A percentile compares a stretch with the other conserved stretches of the same genome.
Evolutionary conservation across 164 flowering plant species (phyloP).

Genomic region (Amborella trichopoda): DNA sequence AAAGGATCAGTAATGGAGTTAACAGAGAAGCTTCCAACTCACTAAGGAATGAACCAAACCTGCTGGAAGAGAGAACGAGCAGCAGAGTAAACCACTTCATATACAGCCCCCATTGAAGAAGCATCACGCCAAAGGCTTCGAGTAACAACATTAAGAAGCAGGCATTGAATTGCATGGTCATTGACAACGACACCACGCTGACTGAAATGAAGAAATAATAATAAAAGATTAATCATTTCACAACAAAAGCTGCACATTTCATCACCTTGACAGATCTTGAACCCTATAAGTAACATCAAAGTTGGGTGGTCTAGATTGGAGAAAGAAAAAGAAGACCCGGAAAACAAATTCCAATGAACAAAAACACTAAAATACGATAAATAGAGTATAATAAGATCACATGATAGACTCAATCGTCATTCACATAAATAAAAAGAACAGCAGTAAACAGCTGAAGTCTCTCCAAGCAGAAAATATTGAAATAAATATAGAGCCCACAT

Average conservation of each 20-base stretch:
- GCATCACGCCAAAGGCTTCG: conserved; percentile 43
- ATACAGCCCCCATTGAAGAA: conserved; percentile 9
- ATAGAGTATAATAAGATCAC: background rate
- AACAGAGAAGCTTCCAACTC: background rate
- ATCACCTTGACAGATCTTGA: no score
- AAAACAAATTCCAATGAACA: background rate
- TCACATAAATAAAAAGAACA: no score
- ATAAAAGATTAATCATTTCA: no score
- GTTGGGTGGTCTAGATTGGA: no score
- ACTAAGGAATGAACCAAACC: conserved; percentile 21
- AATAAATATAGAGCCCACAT: no score
- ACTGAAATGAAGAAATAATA: conserved; percentile 24
- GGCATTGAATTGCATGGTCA: conserved; percentile 30
- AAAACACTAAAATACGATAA: background rate
- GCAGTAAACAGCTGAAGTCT: no score
- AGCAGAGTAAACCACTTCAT: conserved; percentile 28
- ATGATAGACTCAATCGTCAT: no score
- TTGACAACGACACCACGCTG: conserved; percentile 29
- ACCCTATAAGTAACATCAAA: no score
- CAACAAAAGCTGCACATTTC: no score
- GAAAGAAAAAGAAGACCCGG: background rate
- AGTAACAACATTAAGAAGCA: conserved; percentile 54
- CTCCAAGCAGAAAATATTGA: no score
- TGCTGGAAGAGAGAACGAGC: conserved; percentile 54
- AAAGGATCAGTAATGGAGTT: background rate